Conservation (phyloP, 2,329 filamentous ascomycete genomes). For the Epicoccum sorghinum region DNA sequence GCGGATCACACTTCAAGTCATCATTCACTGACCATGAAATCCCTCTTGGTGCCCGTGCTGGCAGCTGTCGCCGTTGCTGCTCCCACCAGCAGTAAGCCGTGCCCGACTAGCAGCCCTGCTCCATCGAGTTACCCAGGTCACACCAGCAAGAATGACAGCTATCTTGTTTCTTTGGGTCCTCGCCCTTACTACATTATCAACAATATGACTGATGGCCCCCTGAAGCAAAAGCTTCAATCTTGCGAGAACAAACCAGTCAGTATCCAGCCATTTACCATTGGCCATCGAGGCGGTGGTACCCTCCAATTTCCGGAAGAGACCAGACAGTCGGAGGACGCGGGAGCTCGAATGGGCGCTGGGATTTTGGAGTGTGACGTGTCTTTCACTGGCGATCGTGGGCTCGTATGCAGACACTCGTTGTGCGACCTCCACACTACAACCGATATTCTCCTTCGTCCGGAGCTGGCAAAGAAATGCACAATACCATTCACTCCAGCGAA, state of each 20-base stretch:
- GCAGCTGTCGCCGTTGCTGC: conserved; percentile 18
- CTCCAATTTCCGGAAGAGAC: conserved; percentile 71
- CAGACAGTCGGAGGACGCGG: conserved; percentile 63
- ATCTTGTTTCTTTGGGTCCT: conserved; percentile 63
- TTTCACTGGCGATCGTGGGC: conserved; percentile 68
- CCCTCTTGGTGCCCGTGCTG: conserved; percentile 13
- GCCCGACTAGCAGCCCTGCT: conserved; percentile 1
- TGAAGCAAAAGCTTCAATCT: conserved; percentile 65
- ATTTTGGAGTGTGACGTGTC: conserved; percentile 71
- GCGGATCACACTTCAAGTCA: background rate
- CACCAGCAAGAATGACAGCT: conserved; percentile 20
- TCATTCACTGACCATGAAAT: conserved; percentile 2
- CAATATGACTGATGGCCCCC: conserved; percentile 64
- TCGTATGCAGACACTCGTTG: conserved; percentile 72
- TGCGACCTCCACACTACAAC: conserved; percentile 73
- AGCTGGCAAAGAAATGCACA: conserved; percentile 69
- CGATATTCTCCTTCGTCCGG: conserved; percentile 67
- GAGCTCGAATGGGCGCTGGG: conserved; percentile 70
- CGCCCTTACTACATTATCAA: conserved; percentile 69
- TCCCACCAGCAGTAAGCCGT: conserved; percentile 11
- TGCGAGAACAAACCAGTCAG: conserved; percentile 63
- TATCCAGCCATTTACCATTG: conserved; percentile 64
- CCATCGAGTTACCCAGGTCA: conserved; percentile 3
- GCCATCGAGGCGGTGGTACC: conserved; percentile 64
- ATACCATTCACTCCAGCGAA: conserved; percentile 64